Conservation (phyloP, 495 filamentous ascomycete species). For the Paragyromitra xinjiangensis region DNA sequence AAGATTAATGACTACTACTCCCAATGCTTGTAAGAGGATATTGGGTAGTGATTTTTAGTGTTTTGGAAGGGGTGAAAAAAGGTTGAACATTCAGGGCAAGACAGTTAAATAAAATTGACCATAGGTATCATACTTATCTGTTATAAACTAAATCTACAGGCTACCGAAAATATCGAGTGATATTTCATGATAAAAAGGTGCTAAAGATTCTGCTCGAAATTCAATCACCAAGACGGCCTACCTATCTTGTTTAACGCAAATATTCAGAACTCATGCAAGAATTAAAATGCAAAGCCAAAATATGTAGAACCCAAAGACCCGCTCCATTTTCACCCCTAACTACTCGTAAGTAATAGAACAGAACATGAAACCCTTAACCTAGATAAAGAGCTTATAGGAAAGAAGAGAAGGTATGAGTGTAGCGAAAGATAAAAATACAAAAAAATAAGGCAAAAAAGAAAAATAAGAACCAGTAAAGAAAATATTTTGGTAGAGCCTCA, state of each 20-base stretch:
- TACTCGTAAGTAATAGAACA: constrained; percentile 15
- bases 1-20: constrained; percentile 42
- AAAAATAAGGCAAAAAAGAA: constrained; percentile 2
- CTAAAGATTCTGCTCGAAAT: neutral
- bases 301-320: constrained; percentile 24
- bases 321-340: constrained; percentile 28
- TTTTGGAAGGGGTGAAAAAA: neutral
- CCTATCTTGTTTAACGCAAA: neutral
- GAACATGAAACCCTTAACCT: constrained; percentile 24
- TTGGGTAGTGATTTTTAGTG: neutral
- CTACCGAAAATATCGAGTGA: neutral
- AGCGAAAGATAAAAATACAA: constrained; percentile 36
- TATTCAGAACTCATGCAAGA: neutral
- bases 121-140: neutral
- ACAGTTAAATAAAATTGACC: neutral
- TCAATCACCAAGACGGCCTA: neutral
- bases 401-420: constrained; percentile 11
- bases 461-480: constrained; percentile 21
- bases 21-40: constrained; percentile 32
- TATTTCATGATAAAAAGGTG: neutral
- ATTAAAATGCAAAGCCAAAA: neutral
- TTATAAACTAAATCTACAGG: too few species aligned
- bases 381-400: constrained; percentile 31
- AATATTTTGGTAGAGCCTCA: constrained; percentile 29
- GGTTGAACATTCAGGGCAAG: too few species aligned